Percentiles rank a stretch among this genome's conserved stretches.
Conservation (phyloP, 306 rosid genomes). For the Cicer yamashitae region DNA sequence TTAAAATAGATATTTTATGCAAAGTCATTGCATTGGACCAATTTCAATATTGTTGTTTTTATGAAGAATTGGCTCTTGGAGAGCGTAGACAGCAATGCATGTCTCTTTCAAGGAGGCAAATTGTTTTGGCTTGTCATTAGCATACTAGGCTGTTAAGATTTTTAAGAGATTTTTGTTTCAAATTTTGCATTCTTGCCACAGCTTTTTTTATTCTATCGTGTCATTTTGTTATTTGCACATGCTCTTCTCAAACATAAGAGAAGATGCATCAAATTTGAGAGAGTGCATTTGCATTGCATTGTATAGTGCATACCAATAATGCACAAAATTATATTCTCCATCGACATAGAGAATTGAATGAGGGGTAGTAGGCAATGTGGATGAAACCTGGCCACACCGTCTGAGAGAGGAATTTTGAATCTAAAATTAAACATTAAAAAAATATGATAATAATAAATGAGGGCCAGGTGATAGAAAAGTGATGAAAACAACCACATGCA, state of each 20-base stretch:
- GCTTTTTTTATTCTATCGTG: conserved; percentile 23
- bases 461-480: conserved; percentile 56
- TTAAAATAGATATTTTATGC: neutral
- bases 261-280: conserved; percentile 21
- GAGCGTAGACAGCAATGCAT: conserved; percentile 54
- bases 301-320: conserved; percentile 45
- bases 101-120: conserved; percentile 71
- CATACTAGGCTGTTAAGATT: conserved; percentile 50
- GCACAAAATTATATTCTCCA: conserved; percentile 37
- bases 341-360: conserved; percentile 5
- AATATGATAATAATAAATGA: conserved; percentile 39
- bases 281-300: neutral
- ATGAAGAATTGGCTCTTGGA: conserved; percentile 37
- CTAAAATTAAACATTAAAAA: neutral
- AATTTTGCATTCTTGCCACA: conserved; percentile 33
- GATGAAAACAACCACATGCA: conserved; percentile 74
- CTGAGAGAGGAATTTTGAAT: conserved; percentile 36
- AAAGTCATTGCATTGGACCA: conserved; percentile 50
- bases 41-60: conserved; percentile 25
- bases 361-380: conserved; percentile 53
- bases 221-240: conserved; percentile 5
- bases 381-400: conserved; percentile 66
- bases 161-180: conserved; percentile 48
- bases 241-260: conserved; percentile 22
- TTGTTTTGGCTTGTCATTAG: conserved; percentile 60